Evolutionary conservation across 495 filamentous ascomycete genomes (phyloP), one percentile per base, ranked within the genome.

Genomic region (Hypoxylon intermedium): DNA sequence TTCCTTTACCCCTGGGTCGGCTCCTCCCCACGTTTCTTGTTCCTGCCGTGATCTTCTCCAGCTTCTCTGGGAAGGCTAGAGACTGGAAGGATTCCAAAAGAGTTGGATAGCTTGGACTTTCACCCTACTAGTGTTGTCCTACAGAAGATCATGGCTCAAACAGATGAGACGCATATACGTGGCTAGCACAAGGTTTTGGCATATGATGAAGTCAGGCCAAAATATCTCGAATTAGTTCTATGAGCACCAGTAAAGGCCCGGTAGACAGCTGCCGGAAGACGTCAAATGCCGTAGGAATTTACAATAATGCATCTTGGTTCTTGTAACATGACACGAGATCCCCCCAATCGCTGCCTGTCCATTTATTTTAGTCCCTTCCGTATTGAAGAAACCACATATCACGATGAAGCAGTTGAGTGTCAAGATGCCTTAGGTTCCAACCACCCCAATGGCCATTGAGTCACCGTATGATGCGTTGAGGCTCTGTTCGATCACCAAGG

Each of bases 251-350:
- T 23, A 34, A 13, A 37, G 42, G 16, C 9, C 44, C 36, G 28
- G 40, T 23, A 34, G 15, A 19, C 9, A 46, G 20, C 38, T 36
- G 34, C 9, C 44, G 18, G 37, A 46, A 20, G 20, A 37, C 16
- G 11, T 28, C 56, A 51, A 55, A 52, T 59, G 55, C 51, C 57
- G 56, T 30, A 43, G 43, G 36, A 31, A 26, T 26, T 47, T 30
- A 60, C 38, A 40, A 37, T 18, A 9, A 47, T 52, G 51, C 28
- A 60, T 56, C 52, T 52, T 34, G 24, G 24, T 40, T 49, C 34
- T 42, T 48, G 61, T 52, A 60, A 65, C 56, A 56, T 65, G 41
- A 40, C 47, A 65, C 56, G 37, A 60, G 56, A 60, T 65, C 45
- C 24, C 40, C 44, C 57, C 56, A 57, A 52, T 60, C 41, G 47